Percentiles rank a stretch among this genome's conserved stretches.
phyloP scores from a whole-genome alignment of 1,139 yeast species.

The Pichiaceae sp. region DNA sequence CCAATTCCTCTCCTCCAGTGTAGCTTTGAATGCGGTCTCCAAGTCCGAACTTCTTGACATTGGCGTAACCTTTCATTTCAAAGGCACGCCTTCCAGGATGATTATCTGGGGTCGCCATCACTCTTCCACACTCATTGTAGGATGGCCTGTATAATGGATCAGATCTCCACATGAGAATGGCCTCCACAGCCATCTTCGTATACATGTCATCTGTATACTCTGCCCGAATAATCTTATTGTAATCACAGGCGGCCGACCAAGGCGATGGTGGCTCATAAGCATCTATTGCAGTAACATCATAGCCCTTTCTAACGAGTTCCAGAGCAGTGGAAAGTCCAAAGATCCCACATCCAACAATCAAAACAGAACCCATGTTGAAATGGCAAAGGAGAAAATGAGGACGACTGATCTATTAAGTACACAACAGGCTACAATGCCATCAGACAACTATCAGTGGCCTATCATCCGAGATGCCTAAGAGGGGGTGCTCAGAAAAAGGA shows the following conservation, averaged over 20 bases:
- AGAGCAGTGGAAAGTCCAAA: conserved; percentile 21
- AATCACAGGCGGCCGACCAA: conserved; percentile 37
- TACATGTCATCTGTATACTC: conserved; percentile 31
- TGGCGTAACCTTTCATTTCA: conserved; percentile 27
- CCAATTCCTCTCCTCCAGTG: conserved; percentile 24
- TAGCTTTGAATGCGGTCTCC: conserved; percentile 23
- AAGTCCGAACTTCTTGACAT: conserved; percentile 25
- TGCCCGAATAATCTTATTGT: conserved; percentile 35
- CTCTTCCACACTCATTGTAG: conserved; percentile 31
- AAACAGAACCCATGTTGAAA: too few species aligned
- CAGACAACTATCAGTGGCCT: too few species aligned
- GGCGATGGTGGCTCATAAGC: conserved; percentile 34
- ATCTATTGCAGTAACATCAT: conserved; percentile 30
- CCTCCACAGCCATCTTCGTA: conserved; percentile 31
- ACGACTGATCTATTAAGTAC: too few species aligned
- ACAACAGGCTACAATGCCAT: too few species aligned
- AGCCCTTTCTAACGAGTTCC: conserved; percentile 18
- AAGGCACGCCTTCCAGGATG: conserved; percentile 26
- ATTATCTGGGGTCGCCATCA: conserved; percentile 23
- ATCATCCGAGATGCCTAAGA: too few species aligned
- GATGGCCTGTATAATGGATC: conserved; percentile 26
- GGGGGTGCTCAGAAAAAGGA: too few species aligned
- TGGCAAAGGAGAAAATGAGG: too few species aligned
- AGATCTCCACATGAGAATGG: conserved; percentile 28
- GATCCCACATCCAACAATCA: conserved; percentile 22